Base-by-base conservation (phyloP, 2,329 filamentous ascomycete genomes). In the Polychaeton citri region DNA sequence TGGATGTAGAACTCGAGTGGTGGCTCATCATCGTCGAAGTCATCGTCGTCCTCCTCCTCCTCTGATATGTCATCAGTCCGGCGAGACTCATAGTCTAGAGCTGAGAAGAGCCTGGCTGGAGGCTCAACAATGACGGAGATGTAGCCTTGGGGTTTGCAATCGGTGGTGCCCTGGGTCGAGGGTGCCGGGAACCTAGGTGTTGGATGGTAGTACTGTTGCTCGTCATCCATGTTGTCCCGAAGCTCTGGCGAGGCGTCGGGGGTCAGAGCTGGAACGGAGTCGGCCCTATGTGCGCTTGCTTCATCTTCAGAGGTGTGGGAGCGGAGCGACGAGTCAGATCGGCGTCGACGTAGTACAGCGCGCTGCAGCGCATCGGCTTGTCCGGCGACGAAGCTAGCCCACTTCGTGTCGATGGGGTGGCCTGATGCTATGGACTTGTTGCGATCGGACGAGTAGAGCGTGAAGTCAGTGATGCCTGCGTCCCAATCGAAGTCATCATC, bases 381-480 rank as follows among this genome's bases (percentile, higher is more conserved):
- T n/a, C n/a, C n/a, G n/a, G n/a, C n/a, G n/a, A n/a, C n/a, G n/a
- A n/a, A n/a, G n/a, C n/a, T n/a, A n/a, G n/a, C n/a, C n/a, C n/a
- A n/a, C n/a, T n/a, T n/a, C n/a, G n/a, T n/a, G n/a, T n/a, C n/a
- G n/a, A n/a, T n/a, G n/a, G n/a, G n/a, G n/a, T n/a, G n/a, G n/a
- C n/a, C n/a, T n/a, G n/a, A n/a, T n/a, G n/a, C n/a, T n/a, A n/a
- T n/a, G n/a, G n/a, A n/a, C n/a, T n/a, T n/a, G n/a, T n/a, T n/a
- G n/a, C n/a, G n/a, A n/a, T n/a, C n/a, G n/a, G n/a, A n/a, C n/a
- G n/a, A n/a, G n/a, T n/a, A n/a, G n/a, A n/a, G 49, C 6, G 51
- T 48, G 32, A 55, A 56, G 41, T 56, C 53, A 24, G 45, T 55
- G 30, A 55, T 55, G 34, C 50, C 53, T 13, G 52, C 52, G 36